Conservation (phyloP, 2,329 filamentous ascomycete genomes). For the Claviceps digitariae region DNA sequence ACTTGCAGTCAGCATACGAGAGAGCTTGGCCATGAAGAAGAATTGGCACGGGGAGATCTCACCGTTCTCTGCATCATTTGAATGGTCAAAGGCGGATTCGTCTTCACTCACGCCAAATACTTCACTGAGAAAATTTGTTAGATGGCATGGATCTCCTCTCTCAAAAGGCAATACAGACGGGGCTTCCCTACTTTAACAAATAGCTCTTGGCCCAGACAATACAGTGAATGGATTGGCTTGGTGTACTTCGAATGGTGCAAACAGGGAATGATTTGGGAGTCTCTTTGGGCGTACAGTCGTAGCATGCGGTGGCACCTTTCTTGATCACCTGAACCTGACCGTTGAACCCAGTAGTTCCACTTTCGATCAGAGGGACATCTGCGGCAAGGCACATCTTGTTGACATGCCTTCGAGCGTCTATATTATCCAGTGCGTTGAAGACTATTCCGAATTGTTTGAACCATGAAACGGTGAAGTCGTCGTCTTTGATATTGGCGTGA, state of each 20-base stretch:
- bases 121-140: conserved; percentile 31
- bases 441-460: conserved; percentile 73
- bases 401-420: conserved; percentile 86
- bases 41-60: conserved; percentile 8
- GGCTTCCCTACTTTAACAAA: conserved; percentile 51
- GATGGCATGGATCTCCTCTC: not conserved
- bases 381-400: conserved; percentile 96
- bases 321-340: conserved; percentile 96
- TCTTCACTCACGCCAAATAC: conserved; percentile 89
- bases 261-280: conserved; percentile 88
- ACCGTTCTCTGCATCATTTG: conserved; percentile 70
- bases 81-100: conserved; percentile 65
- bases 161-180: not conserved
- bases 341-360: conserved; percentile 94
- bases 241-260: conserved; percentile 93
- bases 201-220: conserved; percentile 99
- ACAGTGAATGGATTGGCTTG: conserved; percentile 92
- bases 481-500: conserved; percentile 90
- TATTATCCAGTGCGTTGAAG: conserved; percentile 94
- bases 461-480: conserved; percentile 76
- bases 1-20: not conserved
- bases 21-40: not conserved
- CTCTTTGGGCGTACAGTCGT: conserved; percentile 85
- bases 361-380: conserved; percentile 82
- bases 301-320: conserved; percentile 84